Evolutionary conservation across 371 early-diverging fungal genomes (phyloP).

Genomic region (Syncephalastrum sp.): DNA sequence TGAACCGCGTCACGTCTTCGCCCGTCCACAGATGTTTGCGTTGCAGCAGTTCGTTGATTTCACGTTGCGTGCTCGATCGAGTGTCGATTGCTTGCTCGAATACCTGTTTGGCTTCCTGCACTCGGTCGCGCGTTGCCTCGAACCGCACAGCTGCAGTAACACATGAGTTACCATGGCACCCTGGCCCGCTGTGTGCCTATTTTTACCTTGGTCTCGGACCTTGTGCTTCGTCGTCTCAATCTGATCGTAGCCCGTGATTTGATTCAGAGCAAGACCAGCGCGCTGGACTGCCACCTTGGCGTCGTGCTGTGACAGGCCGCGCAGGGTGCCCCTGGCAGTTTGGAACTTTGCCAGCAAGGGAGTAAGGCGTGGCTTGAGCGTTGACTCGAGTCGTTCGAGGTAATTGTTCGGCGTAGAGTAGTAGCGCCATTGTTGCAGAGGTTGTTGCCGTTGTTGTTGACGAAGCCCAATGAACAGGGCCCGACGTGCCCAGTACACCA

Average conservation of each 20-base stretch:
- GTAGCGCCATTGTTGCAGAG: slow-evolving; percentile 3
- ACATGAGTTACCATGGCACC: neutral
- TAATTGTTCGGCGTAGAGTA: slow-evolving; percentile 9
- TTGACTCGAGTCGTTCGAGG: slow-evolving; percentile 27
- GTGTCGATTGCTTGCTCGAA: slow-evolving; percentile 73
- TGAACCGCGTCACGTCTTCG: slow-evolving; percentile 84
- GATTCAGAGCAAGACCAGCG: slow-evolving; percentile 64
- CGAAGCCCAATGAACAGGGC: no score
- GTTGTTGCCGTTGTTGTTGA: neutral
- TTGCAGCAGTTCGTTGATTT: slow-evolving; percentile 85
- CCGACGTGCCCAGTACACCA: no score
- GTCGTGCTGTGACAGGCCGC: slow-evolving; percentile 40
- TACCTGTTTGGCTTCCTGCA: slow-evolving; percentile 63
- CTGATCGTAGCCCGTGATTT: slow-evolving; percentile 79
- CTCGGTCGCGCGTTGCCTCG: slow-evolving; percentile 50
- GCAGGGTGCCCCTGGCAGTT: slow-evolving; percentile 27
- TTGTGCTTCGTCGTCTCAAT: slow-evolving; percentile 72
- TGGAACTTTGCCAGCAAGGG: slow-evolving; percentile 29
- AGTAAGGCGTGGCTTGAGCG: slow-evolving; percentile 26
- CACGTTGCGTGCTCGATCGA: slow-evolving; percentile 77
- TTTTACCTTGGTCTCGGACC: slow-evolving; percentile 69
- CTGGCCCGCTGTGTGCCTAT: neutral
- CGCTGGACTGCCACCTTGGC: slow-evolving; percentile 47
- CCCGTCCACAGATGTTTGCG: slow-evolving; percentile 87
- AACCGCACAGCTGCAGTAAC: slow-evolving; percentile 25